Conservation (phyloP, 805 yeast genomes). For the Metschnikowia chrysomelidarum region DNA sequence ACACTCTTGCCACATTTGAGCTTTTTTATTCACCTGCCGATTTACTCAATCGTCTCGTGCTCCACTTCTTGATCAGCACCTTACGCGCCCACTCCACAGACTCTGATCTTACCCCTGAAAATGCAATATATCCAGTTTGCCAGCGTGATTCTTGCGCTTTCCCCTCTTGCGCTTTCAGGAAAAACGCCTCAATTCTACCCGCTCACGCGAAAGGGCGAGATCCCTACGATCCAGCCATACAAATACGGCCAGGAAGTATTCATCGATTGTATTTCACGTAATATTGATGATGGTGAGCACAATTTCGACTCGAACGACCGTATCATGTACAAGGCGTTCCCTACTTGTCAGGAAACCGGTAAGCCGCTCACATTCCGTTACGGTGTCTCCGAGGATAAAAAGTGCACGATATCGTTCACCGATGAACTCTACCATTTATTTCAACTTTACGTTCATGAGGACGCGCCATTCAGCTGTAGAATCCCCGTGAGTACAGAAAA, state of each 20-base stretch:
- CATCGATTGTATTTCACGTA: constrained; percentile 61
- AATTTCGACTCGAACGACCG: constrained; percentile 59
- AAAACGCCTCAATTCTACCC: constrained; percentile 33
- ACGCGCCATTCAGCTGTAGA: constrained; percentile 70
- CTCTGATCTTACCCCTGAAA: too few species aligned
- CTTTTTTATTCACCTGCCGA: too few species aligned
- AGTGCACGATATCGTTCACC: constrained; percentile 59
- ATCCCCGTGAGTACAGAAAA: constrained; percentile 49
- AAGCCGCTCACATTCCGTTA: constrained; percentile 55
- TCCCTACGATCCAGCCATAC: constrained; percentile 38
- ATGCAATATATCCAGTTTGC: constrained; percentile 3
- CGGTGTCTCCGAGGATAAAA: constrained; percentile 48
- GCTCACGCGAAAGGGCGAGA: constrained; percentile 35
- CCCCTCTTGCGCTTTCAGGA: constrained; percentile 6
- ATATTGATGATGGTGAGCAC: constrained; percentile 77
- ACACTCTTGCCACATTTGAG: too few species aligned
- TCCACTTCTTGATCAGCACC: too few species aligned
- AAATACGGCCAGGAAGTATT: constrained; percentile 41
- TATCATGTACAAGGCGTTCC: constrained; percentile 57
- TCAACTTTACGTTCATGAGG: constrained; percentile 75
- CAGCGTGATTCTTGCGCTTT: constrained; percentile 2
- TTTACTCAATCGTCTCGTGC: too few species aligned
- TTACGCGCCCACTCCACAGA: too few species aligned
- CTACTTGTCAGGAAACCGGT: constrained; percentile 63
- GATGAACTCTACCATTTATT: constrained; percentile 68